phyloP scores from a whole-genome alignment of 352 stramenopile genomes.

The Phytophthora quininea region DNA sequence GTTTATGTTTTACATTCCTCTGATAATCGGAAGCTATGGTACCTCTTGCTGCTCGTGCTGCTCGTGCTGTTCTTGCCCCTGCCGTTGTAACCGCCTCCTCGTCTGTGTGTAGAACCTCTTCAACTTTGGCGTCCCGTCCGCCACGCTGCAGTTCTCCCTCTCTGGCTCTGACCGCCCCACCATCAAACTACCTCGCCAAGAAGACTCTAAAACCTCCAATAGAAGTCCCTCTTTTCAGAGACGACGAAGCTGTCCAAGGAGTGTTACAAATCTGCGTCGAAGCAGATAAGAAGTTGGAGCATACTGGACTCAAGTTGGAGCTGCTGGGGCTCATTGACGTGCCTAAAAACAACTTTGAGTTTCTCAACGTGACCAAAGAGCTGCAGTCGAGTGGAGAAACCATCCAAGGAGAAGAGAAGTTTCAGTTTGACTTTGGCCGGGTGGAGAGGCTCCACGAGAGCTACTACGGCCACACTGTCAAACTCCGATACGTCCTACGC shows the following conservation, averaged over 20 bases:
- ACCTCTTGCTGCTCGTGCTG: not conserved
- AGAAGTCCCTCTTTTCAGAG: slow-evolving; percentile 59
- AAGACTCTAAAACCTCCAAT: slow-evolving; percentile 27
- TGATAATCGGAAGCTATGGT: not conserved
- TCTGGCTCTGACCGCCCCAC: slow-evolving; percentile 37
- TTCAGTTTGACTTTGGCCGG: slow-evolving; percentile 94
- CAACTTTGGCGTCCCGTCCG: slow-evolving; percentile 51
- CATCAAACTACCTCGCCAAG: slow-evolving; percentile 21
- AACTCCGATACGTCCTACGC: slow-evolving; percentile 95
- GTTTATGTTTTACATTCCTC: too few relatives aligned
- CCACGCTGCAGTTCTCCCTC: slow-evolving; percentile 46
- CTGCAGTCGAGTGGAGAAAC: slow-evolving; percentile 84
- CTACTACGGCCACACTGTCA: slow-evolving; percentile 96
- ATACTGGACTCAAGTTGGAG: slow-evolving; percentile 96
- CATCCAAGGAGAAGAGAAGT: slow-evolving; percentile 59
- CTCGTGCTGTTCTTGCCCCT: not conserved
- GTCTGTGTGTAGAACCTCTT: slow-evolving; percentile 53
- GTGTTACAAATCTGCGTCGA: slow-evolving; percentile 76
- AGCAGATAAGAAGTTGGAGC: slow-evolving; percentile 93
- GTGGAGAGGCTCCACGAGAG: slow-evolving; percentile 96
- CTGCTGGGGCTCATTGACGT: slow-evolving; percentile 95
- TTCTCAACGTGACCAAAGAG: slow-evolving; percentile 90
- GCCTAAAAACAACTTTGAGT: slow-evolving; percentile 92
- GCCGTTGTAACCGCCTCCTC: not conserved
- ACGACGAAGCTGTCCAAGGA: slow-evolving; percentile 68